Percentiles rank a stretch among this genome's conserved stretches.
These are phyloP conservation scores for Verticillium longisporum DNA, from an alignment of 2,329 filamentous ascomycete species.

Conservation along the genomic window DNA sequence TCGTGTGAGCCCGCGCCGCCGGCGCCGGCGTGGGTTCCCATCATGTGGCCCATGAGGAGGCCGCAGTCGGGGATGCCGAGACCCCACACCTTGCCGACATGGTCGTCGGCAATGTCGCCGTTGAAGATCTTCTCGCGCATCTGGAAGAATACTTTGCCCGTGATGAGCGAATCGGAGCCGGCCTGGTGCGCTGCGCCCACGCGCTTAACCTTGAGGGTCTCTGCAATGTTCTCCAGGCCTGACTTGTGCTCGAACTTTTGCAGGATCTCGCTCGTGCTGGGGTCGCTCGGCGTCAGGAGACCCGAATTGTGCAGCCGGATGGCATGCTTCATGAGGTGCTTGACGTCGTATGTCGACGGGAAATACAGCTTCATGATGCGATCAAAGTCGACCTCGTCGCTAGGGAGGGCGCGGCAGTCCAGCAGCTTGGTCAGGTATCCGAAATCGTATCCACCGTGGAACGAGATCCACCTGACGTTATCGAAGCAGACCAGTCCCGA, in stretches of 20 bases:
- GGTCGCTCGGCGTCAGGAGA: slow-evolving; percentile 57
- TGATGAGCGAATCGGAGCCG: slow-evolving; percentile 87
- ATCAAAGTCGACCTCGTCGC: slow-evolving; percentile 86
- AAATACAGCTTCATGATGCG: slow-evolving; percentile 88
- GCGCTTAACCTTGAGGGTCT: slow-evolving; percentile 84
- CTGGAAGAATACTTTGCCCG: slow-evolving; percentile 91
- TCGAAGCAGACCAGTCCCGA: slow-evolving; percentile 86
- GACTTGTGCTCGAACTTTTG: slow-evolving; percentile 85
- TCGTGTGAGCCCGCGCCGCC: slow-evolving; percentile 28
- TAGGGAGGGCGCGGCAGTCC: slow-evolving; percentile 73
- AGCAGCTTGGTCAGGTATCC: slow-evolving; percentile 95
- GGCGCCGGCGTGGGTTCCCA: slow-evolving; percentile 22
- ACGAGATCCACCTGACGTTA: slow-evolving; percentile 92
- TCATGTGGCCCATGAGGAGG: slow-evolving; percentile 25
- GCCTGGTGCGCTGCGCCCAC: slow-evolving; percentile 86
- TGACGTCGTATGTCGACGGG: slow-evolving; percentile 89
- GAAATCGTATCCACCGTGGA: slow-evolving; percentile 97
- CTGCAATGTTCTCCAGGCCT: slow-evolving; percentile 86
- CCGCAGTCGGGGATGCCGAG: slow-evolving; percentile 66
- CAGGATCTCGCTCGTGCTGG: slow-evolving; percentile 64
- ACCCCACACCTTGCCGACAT: slow-evolving; percentile 88
- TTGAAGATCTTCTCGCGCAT: slow-evolving; percentile 85
- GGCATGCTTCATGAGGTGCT: slow-evolving; percentile 91
- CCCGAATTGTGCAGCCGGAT: slow-evolving; percentile 60
- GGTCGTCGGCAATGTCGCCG: slow-evolving; percentile 71